phyloP scores from a whole-genome alignment of 169 alveolate species.

The Neospora caninum region DNA sequence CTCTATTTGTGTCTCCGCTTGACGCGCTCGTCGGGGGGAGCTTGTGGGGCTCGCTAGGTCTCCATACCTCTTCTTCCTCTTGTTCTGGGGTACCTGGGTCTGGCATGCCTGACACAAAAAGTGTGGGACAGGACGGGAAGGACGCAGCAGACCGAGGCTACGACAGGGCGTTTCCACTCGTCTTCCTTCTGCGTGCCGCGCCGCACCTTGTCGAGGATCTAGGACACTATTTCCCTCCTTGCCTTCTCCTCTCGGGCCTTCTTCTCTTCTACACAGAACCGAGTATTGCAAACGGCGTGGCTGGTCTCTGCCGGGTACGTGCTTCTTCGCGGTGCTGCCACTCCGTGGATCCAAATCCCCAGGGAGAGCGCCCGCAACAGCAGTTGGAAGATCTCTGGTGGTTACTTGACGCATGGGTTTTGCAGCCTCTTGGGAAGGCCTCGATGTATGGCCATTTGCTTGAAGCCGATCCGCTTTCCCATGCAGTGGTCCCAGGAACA shows the following conservation, averaged over 20 bases:
- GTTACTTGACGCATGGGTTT: constrained; percentile 9
- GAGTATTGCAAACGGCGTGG: neutral
- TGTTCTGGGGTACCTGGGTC: too few relatives aligned
- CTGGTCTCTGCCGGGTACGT: neutral
- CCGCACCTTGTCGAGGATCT: neutral
- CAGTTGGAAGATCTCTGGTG: neutral
- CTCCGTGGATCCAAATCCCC: neutral
- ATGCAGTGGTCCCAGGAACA: neutral
- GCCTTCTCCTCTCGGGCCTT: neutral
- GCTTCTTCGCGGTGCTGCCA: neutral
- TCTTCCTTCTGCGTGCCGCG: neutral
- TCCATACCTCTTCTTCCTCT: neutral
- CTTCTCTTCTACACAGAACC: constrained; percentile 27
- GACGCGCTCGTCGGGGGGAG: neutral
- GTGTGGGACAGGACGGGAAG: too few relatives aligned
- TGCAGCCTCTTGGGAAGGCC: constrained; percentile 2
- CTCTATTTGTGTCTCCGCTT: neutral
- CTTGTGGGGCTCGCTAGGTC: neutral
- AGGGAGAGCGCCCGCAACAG: neutral
- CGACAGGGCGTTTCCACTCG: neutral
- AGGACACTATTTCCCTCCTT: neutral
- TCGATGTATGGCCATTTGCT: neutral
- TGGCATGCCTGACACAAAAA: too few relatives aligned
- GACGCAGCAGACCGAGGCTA: too few relatives aligned
- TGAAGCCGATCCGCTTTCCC: neutral